Base-by-base conservation (phyloP, 2,329 filamentous ascomycete species). In the Xylaria hypoxylon region DNA sequence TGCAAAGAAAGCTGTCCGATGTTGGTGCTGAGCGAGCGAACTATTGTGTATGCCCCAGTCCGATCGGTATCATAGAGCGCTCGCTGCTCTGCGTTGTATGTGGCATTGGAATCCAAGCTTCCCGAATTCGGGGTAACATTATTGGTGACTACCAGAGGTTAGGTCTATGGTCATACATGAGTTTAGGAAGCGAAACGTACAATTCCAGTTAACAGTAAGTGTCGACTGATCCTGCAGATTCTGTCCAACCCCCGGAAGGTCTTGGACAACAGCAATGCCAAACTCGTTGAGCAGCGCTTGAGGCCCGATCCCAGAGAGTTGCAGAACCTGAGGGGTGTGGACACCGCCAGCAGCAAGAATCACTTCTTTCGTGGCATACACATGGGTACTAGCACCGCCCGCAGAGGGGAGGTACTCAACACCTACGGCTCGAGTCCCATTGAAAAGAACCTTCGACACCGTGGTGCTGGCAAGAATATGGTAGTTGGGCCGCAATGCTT, bases 391-490 rank as follows among this genome's bases (percentile, higher is more conserved):
- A 10, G 10, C 3, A 11, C 58, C 62, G 7, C 24, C 52, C 7
- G 59, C 58, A 28, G 75, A 86, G 22, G 42, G 44, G 31, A 84
- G 82, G 22, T 83, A 88, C 70, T 90, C 86, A 1, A 92, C 83
- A 0, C 88, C 89, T 0, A 82, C 79, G 2, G 89, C 89, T 44
- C 79, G 75, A 47, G 82, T 86, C 2, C 81, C 79, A 3, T 85
- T 80, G 56, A 89, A 86, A 5, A 89, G 63, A 0, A 90, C 81
- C 2, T 82, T 83, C 1, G 83, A 77, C 0, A 91, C 87, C 62
- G 85, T 85, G 2, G 84, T 82, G 70, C 89, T 82, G 0, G 84
- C 79, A 0, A 91, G 79, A 4, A 91, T 80, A 63, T 90, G 85
- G 1, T 91, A 82, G 62, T 89, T 89, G 0, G 85, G 82, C 52